Base-by-base conservation (phyloP, 2,329 filamentous ascomycete species). In the Fusarium oligoseptatum region DNA sequence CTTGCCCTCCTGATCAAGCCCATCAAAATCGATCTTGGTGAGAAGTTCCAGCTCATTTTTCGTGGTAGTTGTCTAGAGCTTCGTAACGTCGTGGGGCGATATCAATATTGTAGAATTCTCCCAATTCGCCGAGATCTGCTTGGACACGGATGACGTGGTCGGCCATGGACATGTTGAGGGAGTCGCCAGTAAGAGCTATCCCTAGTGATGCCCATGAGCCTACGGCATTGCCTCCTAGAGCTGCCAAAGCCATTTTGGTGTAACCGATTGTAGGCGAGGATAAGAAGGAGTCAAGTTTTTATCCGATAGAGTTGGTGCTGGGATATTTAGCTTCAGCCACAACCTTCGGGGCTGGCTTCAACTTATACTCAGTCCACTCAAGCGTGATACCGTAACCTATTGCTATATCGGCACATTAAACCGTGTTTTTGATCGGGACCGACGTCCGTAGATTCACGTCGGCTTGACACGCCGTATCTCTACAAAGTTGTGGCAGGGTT, bases 131-230 rank as follows among this genome's bases (percentile, higher is more conserved):
- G 0, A 74, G 62, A 3, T 74, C 72, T 17, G 72, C 69, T 60
- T 72, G 43, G 1, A 73, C 74, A 3, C 72, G 72, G 15, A 70
- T 67, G 12, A 73, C 72, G 48, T 74, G 72, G 1, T 67, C 72
- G 1, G 62, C 17, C 69, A 74, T 75, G 0, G 72, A 67, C 6
- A 74, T 6, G 34, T 74, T 70, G 17, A 74, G 43, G 2, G 64
- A 63, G 10, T 67, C 48, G 2, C 57, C 15, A 0, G 27, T 14
- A 6, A 75, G 6, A 1, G 69, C 45, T 2, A 75, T 60, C 1
- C 57, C 60, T 9, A 67, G 63, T 22, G 48, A 20, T 34, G 48
- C 48, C 24, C 48, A 55, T 32, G 48, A 32, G 48, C 27, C 29
- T 32, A 11, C 17, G 6, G 17, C 17, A 55, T 8, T 11, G 4